phyloP scores from a whole-genome alignment of 306 rosid genomes.

The Ziziphus jujuba region DNA sequence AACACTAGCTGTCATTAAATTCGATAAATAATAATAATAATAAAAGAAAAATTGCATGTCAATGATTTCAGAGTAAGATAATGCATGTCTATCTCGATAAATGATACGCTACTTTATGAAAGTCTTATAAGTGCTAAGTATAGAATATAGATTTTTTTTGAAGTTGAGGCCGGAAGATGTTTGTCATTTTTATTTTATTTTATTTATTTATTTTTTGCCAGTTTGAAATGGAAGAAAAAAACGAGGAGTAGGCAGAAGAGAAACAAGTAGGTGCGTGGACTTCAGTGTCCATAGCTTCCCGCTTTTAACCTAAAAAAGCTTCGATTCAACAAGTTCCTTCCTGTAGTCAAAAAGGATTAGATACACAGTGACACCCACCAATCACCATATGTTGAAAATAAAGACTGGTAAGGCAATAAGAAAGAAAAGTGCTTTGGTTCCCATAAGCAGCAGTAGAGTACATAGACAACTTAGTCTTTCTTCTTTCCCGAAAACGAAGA shows the following conservation, averaged over 20 bases:
- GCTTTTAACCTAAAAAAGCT: conserved; percentile 89
- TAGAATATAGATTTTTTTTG: background rate
- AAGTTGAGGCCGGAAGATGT: conserved; percentile 18
- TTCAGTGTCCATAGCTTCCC: conserved; percentile 64
- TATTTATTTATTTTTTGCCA: no score
- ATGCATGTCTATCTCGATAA: conserved; percentile 44
- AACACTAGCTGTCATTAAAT: no score
- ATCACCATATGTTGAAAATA: no score
- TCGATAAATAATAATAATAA: conserved; percentile 33
- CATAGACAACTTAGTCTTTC: conserved; percentile 56
- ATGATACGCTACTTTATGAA: conserved; percentile 43
- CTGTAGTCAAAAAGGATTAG: conserved; percentile 43
- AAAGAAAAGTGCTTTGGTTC: conserved; percentile 38
- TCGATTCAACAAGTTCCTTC: conserved; percentile 38
- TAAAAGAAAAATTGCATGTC: conserved; percentile 38
- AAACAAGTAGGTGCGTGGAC: conserved; percentile 69
- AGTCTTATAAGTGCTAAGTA: conserved; percentile 34
- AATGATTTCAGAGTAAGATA: conserved; percentile 40
- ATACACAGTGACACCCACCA: conserved; percentile 33
- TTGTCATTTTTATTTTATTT: background rate
- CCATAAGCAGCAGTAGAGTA: conserved; percentile 49
- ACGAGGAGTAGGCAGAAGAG: conserved; percentile 11
- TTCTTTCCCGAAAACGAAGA: conserved; percentile 74
- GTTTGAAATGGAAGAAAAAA: conserved; percentile 23
- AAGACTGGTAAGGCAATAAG: conserved; percentile 7